Evolutionary conservation across 169 alveolate species (phyloP).

Genomic region (Babesia sp.): DNA sequence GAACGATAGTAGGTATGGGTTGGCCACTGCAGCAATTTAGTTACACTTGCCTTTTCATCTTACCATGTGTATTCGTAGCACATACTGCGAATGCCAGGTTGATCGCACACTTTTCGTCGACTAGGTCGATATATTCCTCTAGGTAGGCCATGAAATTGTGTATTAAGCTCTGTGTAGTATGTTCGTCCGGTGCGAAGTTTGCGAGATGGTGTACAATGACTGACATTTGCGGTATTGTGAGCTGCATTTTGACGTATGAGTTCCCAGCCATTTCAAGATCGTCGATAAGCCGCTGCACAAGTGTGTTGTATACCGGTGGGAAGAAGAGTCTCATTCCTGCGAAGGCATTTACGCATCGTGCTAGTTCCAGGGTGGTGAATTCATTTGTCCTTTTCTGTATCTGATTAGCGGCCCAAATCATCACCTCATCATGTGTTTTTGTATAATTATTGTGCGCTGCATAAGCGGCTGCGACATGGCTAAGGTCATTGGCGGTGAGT

Average conservation of each 20-base stretch:
- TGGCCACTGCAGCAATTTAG: conserved; percentile 29
- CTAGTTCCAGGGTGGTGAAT: conserved; percentile 32
- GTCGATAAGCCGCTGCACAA: conserved; percentile 27
- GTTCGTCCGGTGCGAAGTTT: conserved; percentile 42
- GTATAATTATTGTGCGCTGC: conserved; percentile 43
- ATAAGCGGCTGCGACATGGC: conserved; percentile 46
- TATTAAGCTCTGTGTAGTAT: conserved; percentile 39
- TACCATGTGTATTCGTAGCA: conserved; percentile 40
- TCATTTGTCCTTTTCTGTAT: background rate
- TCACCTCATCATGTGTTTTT: conserved; percentile 49
- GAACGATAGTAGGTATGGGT: conserved; percentile 69
- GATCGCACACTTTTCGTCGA: conserved; percentile 68
- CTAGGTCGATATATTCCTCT: conserved; percentile 72
- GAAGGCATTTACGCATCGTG: conserved; percentile 32
- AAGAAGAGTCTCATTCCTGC: conserved; percentile 51
- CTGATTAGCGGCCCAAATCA: conserved; percentile 26
- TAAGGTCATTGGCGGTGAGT: conserved; percentile 26
- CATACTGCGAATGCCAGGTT: conserved; percentile 68
- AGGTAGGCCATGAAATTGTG: conserved; percentile 50
- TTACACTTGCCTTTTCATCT: background rate
- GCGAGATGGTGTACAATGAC: conserved; percentile 53
- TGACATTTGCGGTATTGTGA: conserved; percentile 64
- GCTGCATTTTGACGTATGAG: background rate
- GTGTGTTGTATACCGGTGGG: conserved; percentile 9
- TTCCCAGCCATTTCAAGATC: conserved; percentile 26